Evolutionary conservation across 176 grass and related monocot genomes (phyloP).

Genomic region (Hordeum marinum): DNA sequence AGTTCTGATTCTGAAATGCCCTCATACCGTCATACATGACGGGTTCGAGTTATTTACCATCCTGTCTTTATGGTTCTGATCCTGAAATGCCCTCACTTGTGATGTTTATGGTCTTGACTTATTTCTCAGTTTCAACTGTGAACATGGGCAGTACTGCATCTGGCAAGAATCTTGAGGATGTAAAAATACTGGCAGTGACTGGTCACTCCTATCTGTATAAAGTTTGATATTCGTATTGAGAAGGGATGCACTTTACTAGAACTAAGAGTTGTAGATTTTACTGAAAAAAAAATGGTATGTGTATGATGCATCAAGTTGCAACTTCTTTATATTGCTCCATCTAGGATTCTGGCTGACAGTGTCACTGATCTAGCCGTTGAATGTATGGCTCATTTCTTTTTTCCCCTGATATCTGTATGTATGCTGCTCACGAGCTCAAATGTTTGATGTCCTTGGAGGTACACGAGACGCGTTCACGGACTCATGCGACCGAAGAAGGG

Average conservation of each 20-base stretch:
- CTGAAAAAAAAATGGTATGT: too few species aligned
- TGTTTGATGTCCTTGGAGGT: conserved; percentile 30
- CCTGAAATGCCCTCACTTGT: too few species aligned
- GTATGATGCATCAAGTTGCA: background rate
- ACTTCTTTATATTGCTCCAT: background rate
- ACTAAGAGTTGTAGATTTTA: background rate
- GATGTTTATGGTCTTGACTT: background rate
- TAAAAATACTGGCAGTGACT: background rate
- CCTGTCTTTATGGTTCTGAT: background rate
- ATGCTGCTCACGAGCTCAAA: background rate
- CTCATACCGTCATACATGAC: background rate
- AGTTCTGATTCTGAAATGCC: background rate
- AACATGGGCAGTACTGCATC: background rate
- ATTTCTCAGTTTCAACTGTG: background rate
- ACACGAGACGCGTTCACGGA: conserved; percentile 59
- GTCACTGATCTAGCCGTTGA: background rate
- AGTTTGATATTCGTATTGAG: background rate
- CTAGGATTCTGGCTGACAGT: background rate
- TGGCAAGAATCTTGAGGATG: background rate
- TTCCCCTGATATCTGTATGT: too few species aligned
- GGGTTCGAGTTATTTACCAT: background rate
- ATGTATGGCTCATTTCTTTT: too few species aligned
- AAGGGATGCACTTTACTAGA: background rate
- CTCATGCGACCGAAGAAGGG: conserved; percentile 55
- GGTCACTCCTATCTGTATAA: background rate